Evolutionary conservation across 345 rosid genomes (phyloP).

Genomic region (Diplotaxis tenuifolia): DNA sequence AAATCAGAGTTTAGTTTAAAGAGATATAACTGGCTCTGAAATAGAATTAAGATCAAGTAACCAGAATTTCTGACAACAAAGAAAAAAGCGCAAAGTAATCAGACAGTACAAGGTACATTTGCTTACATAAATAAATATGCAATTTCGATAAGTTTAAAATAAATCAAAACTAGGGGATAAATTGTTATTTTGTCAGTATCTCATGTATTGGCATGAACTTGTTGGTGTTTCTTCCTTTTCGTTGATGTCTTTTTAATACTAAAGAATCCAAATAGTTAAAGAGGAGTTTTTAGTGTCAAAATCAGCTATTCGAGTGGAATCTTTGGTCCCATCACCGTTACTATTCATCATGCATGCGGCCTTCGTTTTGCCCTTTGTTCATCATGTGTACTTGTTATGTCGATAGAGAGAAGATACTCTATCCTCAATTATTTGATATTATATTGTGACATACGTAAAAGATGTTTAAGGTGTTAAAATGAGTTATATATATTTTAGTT

Average conservation of each 20-base stretch:
- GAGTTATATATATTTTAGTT: background rate
- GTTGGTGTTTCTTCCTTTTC: conserved; percentile 1
- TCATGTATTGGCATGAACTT: conserved; percentile 9
- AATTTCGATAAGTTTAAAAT: background rate
- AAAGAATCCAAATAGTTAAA: conserved; percentile 5
- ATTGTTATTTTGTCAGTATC: conserved; percentile 21
- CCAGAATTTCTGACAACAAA: background rate
- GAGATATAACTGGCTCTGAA: background rate
- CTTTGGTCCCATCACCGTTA: conserved; percentile 11
- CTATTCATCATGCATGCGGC: background rate
- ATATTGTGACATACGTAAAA: background rate
- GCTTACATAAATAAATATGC: background rate
- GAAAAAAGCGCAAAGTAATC: background rate
- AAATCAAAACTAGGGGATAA: background rate
- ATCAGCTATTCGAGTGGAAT: conserved; percentile 15
- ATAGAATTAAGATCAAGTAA: background rate
- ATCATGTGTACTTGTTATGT: conserved; percentile 6
- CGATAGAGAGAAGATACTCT: conserved; percentile 9
- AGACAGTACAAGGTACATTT: conserved; percentile 8
- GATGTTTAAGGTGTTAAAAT: conserved; percentile 1
- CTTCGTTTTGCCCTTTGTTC: conserved; percentile 11
- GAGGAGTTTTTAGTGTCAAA: background rate
- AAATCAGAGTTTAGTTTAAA: background rate
- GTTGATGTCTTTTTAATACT: background rate
- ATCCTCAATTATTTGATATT: conserved; percentile 11